phyloP scores from a whole-genome alignment of 495 filamentous ascomycete genomes.

The Hypoxylon perforatum region DNA sequence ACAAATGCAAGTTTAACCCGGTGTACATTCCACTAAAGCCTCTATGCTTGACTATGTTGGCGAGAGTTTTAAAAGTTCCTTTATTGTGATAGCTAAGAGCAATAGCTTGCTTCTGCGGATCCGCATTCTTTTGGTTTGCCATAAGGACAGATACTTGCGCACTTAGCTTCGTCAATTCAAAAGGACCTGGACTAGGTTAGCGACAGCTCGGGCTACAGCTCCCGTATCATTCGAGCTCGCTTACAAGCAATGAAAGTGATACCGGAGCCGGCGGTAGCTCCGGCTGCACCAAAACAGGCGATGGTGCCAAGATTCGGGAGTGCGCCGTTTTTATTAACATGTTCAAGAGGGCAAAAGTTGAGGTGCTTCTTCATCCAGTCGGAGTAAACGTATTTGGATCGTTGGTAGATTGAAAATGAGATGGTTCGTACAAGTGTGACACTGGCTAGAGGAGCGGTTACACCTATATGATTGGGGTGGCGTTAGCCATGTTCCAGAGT shows the following conservation, averaged over 20 bases:
- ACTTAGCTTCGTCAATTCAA: constrained; percentile 93
- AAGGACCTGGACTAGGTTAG: constrained; percentile 73
- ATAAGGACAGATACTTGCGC: constrained; percentile 90
- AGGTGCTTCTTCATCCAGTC: constrained; percentile 70
- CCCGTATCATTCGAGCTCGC: constrained; percentile 43
- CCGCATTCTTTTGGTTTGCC: constrained; percentile 70
- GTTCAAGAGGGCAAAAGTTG: constrained; percentile 74
- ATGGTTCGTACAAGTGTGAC: constrained; percentile 90
- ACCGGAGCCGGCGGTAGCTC: constrained; percentile 79
- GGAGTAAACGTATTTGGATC: constrained; percentile 80
- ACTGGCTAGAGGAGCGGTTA: constrained; percentile 82
- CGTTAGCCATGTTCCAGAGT: constrained; percentile 39
- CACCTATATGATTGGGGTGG: constrained; percentile 60
- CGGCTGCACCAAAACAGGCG: constrained; percentile 79
- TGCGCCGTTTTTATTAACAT: constrained; percentile 76
- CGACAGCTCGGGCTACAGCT: constrained; percentile 10
- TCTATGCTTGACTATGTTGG: constrained; percentile 80
- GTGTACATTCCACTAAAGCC: constrained; percentile 86
- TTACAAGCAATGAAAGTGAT: constrained; percentile 89
- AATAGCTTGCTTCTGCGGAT: constrained; percentile 64
- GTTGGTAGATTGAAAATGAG: constrained; percentile 93
- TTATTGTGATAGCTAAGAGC: constrained; percentile 79
- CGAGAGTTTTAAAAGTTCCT: constrained; percentile 81
- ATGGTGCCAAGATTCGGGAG: constrained; percentile 75
- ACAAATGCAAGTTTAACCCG: constrained; percentile 83